Conservation (phyloP, 1,139 yeast species). For the Petasospora fabianii region DNA sequence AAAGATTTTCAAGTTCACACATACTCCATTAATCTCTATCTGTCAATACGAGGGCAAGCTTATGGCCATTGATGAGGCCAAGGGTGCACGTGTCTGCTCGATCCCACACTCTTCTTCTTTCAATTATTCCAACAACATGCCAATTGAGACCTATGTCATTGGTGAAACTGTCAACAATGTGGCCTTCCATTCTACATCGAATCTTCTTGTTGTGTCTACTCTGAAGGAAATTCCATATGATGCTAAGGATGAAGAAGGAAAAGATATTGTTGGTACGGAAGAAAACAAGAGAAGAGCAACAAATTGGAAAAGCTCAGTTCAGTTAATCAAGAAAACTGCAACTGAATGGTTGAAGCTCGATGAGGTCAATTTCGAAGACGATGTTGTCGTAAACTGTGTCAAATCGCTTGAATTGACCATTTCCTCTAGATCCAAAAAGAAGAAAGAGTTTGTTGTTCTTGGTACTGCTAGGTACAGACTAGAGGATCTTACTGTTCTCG, state of each 20-base stretch:
- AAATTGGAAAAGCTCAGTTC: constrained; percentile 56
- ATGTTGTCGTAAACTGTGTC: constrained; percentile 52
- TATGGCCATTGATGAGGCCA: constrained; percentile 68
- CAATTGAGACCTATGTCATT: constrained; percentile 49
- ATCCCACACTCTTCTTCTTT: constrained; percentile 40
- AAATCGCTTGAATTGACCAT: constrained; percentile 33
- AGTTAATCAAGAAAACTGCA: constrained; percentile 57
- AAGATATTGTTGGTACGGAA: constrained; percentile 56
- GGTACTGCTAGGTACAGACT: constrained; percentile 78
- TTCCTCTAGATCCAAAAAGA: constrained; percentile 50
- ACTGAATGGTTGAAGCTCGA: constrained; percentile 73
- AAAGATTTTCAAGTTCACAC: constrained; percentile 63
- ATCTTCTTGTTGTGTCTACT: constrained; percentile 65
- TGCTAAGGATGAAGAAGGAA: constrained; percentile 75
- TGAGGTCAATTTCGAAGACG: constrained; percentile 56
- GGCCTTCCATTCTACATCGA: constrained; percentile 67
- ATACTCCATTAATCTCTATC: constrained; percentile 60
- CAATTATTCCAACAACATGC: constrained; percentile 62
- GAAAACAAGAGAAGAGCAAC: constrained; percentile 50
- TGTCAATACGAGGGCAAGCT: constrained; percentile 48
- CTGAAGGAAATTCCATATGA: constrained; percentile 56
- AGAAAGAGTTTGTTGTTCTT: constrained; percentile 66
- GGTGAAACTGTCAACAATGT: constrained; percentile 68
- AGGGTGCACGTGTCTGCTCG: constrained; percentile 68
- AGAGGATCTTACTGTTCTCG: constrained; percentile 82